These are phyloP conservation scores for Daldinia vernicosa DNA, from an alignment of 495 filamentous ascomycete genomes.

Conservation along the genomic window DNA sequence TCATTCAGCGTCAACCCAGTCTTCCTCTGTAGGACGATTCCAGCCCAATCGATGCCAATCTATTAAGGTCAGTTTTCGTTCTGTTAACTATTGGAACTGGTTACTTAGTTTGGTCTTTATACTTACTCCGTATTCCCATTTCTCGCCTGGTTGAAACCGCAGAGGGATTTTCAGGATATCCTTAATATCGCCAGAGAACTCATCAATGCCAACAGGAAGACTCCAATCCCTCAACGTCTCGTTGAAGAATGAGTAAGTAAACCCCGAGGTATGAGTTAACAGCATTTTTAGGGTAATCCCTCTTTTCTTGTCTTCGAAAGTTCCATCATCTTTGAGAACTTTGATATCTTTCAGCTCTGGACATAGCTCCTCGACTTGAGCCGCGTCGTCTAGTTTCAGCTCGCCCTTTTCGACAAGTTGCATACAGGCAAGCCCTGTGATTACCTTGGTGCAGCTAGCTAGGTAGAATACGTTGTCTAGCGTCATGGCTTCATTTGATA, in stretches of 20 bases:
- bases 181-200: conserved; percentile 58
- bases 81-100: too few relatives aligned
- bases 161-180: conserved; percentile 58
- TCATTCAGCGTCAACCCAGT: conserved; percentile 61
- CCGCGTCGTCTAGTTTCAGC: conserved; percentile 61
- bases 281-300: conserved; percentile 71
- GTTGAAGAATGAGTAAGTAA: conserved; percentile 64
- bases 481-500: conserved; percentile 53
- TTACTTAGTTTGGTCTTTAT: too few relatives aligned
- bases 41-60: conserved; percentile 69
- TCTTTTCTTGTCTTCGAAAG: conserved; percentile 60
- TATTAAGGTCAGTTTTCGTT: too few relatives aligned
- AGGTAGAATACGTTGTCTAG: conserved; percentile 66
- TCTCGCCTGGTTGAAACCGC: conserved; percentile 65
- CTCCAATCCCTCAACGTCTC: conserved; percentile 57
- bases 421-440: conserved; percentile 66
- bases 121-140: conserved; percentile 67
- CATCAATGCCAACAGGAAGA: conserved; percentile 61
- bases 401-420: conserved; percentile 67
- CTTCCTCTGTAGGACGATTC: conserved; percentile 60
- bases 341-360: conserved; percentile 62
- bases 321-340: conserved; percentile 57
- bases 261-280: conserved; percentile 65
- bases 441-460: conserved; percentile 67
- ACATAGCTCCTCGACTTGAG: conserved; percentile 54